Evolutionary conservation across 1,139 yeast genomes (phyloP).

Genomic region (Yamadazyma blattariae): DNA sequence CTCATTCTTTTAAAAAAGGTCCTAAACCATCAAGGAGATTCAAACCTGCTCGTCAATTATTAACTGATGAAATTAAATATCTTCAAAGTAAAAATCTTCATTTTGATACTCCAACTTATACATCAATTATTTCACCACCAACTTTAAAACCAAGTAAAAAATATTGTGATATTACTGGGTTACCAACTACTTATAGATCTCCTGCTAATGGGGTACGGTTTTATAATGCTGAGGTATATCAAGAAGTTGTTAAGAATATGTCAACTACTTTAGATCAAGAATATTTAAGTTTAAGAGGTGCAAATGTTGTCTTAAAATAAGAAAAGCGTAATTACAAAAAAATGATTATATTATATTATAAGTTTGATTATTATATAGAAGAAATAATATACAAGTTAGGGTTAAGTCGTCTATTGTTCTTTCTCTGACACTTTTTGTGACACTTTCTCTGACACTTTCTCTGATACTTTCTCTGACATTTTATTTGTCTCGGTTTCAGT

Average conservation of each 20-base stretch:
- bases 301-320: slow-evolving; percentile 74
- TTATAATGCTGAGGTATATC: slow-evolving; percentile 81
- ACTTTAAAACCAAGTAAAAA: slow-evolving; percentile 75
- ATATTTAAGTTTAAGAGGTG: slow-evolving; percentile 82
- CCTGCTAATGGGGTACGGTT: slow-evolving; percentile 78
- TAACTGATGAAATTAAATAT: slow-evolving; percentile 75
- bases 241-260: slow-evolving; percentile 71
- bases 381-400: too few species aligned
- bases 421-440: not conserved
- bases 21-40: slow-evolving; percentile 48
- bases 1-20: slow-evolving; percentile 47
- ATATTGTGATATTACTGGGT: slow-evolving; percentile 93
- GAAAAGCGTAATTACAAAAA: too few species aligned
- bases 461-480: too few species aligned
- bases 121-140: slow-evolving; percentile 81
- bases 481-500: too few species aligned
- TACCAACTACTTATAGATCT: slow-evolving; percentile 72
- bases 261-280: slow-evolving; percentile 94
- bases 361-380: too few species aligned
- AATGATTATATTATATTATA: too few species aligned
- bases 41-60: slow-evolving; percentile 72
- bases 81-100: slow-evolving; percentile 40
- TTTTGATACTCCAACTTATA: slow-evolving; percentile 54
- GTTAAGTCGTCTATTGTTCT: too few species aligned
- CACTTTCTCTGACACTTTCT: not conserved